Evolutionary conservation across 2,329 filamentous ascomycete genomes (phyloP), one percentile per base, ranked within the genome.

Genomic region (Endothia cerciana): DNA sequence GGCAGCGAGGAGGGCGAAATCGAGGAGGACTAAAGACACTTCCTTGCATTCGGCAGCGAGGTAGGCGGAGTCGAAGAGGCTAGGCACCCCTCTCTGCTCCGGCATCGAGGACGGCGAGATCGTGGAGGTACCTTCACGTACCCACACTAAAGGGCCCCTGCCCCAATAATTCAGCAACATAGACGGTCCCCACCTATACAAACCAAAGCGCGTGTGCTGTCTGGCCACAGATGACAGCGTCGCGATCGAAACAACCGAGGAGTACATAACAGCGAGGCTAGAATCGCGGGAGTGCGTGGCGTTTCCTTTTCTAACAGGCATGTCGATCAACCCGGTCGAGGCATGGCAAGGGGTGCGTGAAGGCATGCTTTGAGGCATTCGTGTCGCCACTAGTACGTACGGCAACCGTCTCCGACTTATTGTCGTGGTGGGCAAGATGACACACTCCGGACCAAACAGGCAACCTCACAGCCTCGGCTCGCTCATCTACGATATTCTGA

Each of bases 1-100:
- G 95, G 95, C 62, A 97, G 94, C 74, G 95, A 99, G 80, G 95
- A 99, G 79, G 95, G 95, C 62, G 95, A 99, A 81, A 98, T 99
- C 72, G 95, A 97, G 78, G 94, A 98, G 82, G 86, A 88, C 71
- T 87, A 80, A 36, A 74, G 43, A 65, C 65, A 72, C 69, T 65
- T 70, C 59, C 47, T 51, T 30, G 38, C 55, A 65, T 69, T 45
- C 68, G 70, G 70, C 69, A 51, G 61, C 55, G 40, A 57, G 30
- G 22, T 40, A 38, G 25, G 22, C 67, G 65, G 71, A 67, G 71
- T 71, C 57, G 62, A 65, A 68, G 15, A 59, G 19, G n/a, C 40
- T 59, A 59, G 40, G n/a, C 22, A 45, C 25, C 13, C 13, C 41
- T 33, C 22, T 59, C 22, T 30, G 25, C 38, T 45, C 36, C 40